Evolutionary conservation across 2,329 filamentous ascomycete species (phyloP), one percentile per base, ranked within the genome.

Genomic region (Calonectria ilicicola): DNA sequence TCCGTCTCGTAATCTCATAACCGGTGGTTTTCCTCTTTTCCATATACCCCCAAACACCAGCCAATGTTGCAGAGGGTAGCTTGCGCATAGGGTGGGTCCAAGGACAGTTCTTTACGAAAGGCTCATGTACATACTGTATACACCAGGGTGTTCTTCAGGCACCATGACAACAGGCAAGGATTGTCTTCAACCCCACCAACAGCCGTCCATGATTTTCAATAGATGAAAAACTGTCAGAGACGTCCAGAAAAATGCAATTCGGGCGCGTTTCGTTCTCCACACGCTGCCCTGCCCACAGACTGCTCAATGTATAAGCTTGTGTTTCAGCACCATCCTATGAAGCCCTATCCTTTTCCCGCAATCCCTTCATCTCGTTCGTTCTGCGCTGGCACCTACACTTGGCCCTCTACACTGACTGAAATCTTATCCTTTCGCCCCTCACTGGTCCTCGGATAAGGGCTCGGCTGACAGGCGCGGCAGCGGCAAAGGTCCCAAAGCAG

Each of bases 391-490:
- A 32, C 29, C 29, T 5, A 32, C 29, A 5, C 5, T 9, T 32
- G 29, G 29, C 29, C 29, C 38, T 67, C n/a, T 12, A 23, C 21
- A 47, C n/a, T 12, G n/a, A 10, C 53, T 40, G 53, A 60, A 17
- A 40, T 19, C 12, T 23, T 60, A 26, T 40, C 53, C 53, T 38
- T 40, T 60, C 53, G 35, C 35, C 53, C 53, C 65, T 21, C 44
- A 47, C 44, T 47, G 44, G 44, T 47, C 67, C 67, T 70, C 62
- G 67, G 69, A 68, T 53, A 44, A 42, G 65, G 35, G 38, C 35
- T 75, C 69, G 73, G 69, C 67, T 72, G 66, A 67, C 73, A 76
- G 69, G 42, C 68, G 65, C 73, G 69, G 73, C 68, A 64, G 67
- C 69, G 47, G 65, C 62, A 63, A 63, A 66, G 62, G 60, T 21